A percentile compares a stretch with the other conserved stretches of the same genome.
phyloP scores from a whole-genome alignment of 2,329 filamentous ascomycete species.

The Scleromitrula shiraiana region DNA sequence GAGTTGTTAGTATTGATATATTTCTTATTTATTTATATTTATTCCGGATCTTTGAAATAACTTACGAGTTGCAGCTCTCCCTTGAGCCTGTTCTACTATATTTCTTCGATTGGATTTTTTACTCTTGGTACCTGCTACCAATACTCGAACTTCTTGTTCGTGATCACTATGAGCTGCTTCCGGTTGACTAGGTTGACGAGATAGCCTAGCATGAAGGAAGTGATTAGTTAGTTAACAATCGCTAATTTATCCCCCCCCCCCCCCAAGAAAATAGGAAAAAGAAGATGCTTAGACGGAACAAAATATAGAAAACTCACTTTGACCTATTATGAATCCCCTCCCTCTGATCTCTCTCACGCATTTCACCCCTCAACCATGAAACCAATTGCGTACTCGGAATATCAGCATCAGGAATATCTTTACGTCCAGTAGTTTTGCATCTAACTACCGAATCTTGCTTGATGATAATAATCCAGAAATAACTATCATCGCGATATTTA shows the following conservation, averaged over 20 bases:
- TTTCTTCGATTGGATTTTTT: constrained; percentile 87
- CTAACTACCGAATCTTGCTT: constrained; percentile 73
- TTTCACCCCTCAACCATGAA: constrained; percentile 71
- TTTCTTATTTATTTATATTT: too few species aligned
- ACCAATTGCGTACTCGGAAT: constrained; percentile 65
- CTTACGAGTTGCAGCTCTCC: constrained; percentile 42
- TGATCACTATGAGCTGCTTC: constrained; percentile 32
- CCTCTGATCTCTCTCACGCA: constrained; percentile 67
- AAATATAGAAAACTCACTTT: constrained; percentile 7
- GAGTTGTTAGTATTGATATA: neutral
- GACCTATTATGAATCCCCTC: constrained; percentile 41
- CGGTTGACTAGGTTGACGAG: constrained; percentile 22
- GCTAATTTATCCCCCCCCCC: neutral
- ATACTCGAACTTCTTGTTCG: constrained; percentile 73
- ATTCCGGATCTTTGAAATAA: neutral
- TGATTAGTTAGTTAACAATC: too few species aligned
- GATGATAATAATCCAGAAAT: constrained; percentile 83
- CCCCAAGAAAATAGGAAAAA: too few species aligned
- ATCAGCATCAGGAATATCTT: constrained; percentile 68
- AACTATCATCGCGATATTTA: constrained; percentile 66
- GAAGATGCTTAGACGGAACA: neutral
- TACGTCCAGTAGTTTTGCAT: constrained; percentile 68
- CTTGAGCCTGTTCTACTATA: constrained; percentile 73
- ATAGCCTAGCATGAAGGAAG: too few species aligned
- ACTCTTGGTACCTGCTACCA: constrained; percentile 71